These are phyloP conservation scores for Paxillus rubicundulus DNA, from an alignment of 768 basidiomycete species.

Conservation along the genomic window DNA sequence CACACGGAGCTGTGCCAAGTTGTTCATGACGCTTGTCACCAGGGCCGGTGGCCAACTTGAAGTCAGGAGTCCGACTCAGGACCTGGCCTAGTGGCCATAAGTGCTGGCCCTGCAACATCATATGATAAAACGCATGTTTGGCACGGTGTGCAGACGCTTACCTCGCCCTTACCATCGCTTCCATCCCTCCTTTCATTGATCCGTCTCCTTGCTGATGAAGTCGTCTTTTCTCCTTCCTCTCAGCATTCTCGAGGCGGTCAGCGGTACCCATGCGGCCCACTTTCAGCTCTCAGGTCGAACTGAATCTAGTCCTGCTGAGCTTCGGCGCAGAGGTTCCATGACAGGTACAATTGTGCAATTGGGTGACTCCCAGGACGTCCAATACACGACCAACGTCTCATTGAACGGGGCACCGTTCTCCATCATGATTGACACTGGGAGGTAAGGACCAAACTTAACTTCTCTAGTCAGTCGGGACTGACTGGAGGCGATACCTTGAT, in stretches of 20 bases:
- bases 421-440: conserved; percentile 47
- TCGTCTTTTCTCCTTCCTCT: conserved; percentile 5
- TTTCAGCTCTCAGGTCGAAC: conserved; percentile 16
- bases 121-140: too few species aligned
- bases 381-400: conserved; percentile 39
- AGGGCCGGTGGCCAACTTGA: too few species aligned
- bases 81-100: too few species aligned
- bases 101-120: too few species aligned
- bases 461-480: conserved; percentile 23
- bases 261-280: conserved; percentile 8
- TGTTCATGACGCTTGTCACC: too few species aligned
- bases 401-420: conserved; percentile 34
- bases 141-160: too few species aligned
- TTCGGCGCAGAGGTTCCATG: conserved; percentile 28
- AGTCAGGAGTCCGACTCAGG: too few species aligned
- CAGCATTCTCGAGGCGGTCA: conserved; percentile 7
- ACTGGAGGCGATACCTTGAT: conserved; percentile 13
- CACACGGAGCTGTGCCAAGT: too few species aligned
- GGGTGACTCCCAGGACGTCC: conserved; percentile 30
- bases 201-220: conserved; percentile 10
- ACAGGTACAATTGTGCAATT: conserved; percentile 27
- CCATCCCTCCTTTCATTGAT: too few species aligned
- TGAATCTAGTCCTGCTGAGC: conserved; percentile 1
- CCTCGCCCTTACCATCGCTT: not conserved
- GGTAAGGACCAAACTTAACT: conserved; percentile 27